Conservation (phyloP, 805 yeast species). For the Kuraishia hungarica region DNA sequence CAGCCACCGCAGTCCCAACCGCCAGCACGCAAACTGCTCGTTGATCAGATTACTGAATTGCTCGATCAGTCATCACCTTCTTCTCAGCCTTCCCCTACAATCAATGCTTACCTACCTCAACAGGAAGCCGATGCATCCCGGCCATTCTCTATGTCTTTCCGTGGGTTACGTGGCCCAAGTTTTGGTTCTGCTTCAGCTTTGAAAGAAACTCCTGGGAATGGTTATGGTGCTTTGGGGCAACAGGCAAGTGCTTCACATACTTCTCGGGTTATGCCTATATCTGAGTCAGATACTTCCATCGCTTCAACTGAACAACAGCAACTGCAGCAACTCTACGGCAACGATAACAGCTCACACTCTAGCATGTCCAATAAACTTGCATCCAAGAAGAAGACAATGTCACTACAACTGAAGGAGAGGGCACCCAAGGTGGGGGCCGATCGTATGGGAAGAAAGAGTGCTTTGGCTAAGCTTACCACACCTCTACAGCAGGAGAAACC, state of each 20-base stretch:
- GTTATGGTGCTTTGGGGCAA: background rate
- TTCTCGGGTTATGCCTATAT: conserved; percentile 9
- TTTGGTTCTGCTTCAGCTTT: conserved; percentile 24
- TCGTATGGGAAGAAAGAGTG: background rate
- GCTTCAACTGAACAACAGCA: background rate
- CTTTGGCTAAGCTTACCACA: background rate
- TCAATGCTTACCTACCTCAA: background rate
- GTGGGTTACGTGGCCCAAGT: conserved; percentile 54
- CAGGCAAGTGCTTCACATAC: conserved; percentile 26
- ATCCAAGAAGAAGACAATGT: background rate
- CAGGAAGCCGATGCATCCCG: background rate
- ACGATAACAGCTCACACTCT: no score
- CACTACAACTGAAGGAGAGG: background rate
- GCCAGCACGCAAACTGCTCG: background rate
- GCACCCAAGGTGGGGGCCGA: background rate
- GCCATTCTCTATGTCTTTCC: conserved; percentile 38
- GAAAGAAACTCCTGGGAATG: background rate
- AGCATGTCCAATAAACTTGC: background rate
- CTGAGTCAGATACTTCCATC: conserved; percentile 9
- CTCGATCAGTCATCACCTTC: background rate
- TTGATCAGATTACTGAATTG: background rate
- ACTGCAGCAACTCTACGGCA: background rate
- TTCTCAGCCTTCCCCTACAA: background rate
- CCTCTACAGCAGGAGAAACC: background rate
- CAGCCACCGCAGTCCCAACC: background rate